A percentile compares a stretch with the other conserved stretches of the same genome.
Evolutionary conservation across 2,329 filamentous ascomycete genomes (phyloP).

Genomic region (Oidium heveae): DNA sequence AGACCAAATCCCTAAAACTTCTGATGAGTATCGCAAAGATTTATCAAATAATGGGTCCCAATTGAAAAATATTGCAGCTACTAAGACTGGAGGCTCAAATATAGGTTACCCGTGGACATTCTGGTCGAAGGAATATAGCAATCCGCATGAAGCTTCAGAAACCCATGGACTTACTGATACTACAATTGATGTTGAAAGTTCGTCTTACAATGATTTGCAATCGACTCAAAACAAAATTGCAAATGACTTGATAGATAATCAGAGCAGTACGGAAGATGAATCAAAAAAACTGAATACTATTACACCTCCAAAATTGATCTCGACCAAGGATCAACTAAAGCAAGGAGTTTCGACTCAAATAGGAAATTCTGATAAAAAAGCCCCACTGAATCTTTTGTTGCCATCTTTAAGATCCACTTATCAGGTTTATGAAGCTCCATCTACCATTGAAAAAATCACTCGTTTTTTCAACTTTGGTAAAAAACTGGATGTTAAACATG

Average conservation of each 20-base stretch:
- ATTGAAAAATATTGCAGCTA: too few relatives aligned
- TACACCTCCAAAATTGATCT: background rate
- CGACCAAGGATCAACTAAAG: background rate
- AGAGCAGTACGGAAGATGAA: background rate
- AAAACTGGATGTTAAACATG: slow-evolving; percentile 37
- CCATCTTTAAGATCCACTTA: slow-evolving; percentile 49
- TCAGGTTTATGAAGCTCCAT: slow-evolving; percentile 37
- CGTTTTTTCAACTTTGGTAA: slow-evolving; percentile 29
- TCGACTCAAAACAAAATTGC: background rate
- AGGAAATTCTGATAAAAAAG: background rate
- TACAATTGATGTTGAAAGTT: too few relatives aligned
- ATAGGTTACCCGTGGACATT: too few relatives aligned
- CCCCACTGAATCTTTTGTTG: slow-evolving; percentile 35
- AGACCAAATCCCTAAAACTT: too few relatives aligned
- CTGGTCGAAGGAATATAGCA: too few relatives aligned
- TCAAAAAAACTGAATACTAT: background rate
- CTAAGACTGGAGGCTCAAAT: too few relatives aligned
- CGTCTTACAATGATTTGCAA: too few relatives aligned
- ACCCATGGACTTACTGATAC: too few relatives aligned
- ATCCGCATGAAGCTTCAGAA: too few relatives aligned
- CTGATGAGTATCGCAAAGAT: too few relatives aligned
- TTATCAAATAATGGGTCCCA: too few relatives aligned
- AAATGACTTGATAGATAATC: background rate
- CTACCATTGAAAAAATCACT: slow-evolving; percentile 41
- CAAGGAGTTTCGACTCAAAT: too few relatives aligned